Evolutionary conservation across 371 early-diverging fungal species (phyloP), one percentile per base, ranked within the genome.

Genomic region (Mortierella polycephala): DNA sequence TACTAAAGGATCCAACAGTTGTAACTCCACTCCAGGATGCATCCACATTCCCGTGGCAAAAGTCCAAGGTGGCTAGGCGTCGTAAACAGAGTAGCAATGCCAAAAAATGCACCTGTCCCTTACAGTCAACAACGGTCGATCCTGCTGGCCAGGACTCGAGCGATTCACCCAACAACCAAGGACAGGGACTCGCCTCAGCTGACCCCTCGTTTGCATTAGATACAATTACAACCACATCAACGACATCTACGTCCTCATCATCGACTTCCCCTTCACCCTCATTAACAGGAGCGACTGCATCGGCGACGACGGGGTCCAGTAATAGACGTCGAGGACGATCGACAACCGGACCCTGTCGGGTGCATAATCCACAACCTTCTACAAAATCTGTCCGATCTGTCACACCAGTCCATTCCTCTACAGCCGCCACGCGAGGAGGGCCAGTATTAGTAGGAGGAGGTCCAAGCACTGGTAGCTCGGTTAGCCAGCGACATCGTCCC

Each of bases 21-120:
- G 58, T 44, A 5, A 65, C 69, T 20, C 30, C 30, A 30, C 54
- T 72, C 7, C 55, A 64, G 62, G 73, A 73, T 56, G 67, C 73
- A 16, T 60, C 73, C 1, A 73, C 73, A 0, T 79, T 79, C 42
- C 80, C 80, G 11, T 79, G 80, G 80, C 80, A 79, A 60, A 64
- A 66, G 40, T 62, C 80, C 47, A 79, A 79, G 51, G 63, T 69
- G 46, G 23, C 60, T 20, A 65, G 80, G 46, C 73, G 80, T 16
- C 61, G 80, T 56, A 79, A 65, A 40, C 76, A 67, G 51, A 64
- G 53, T 1, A n/a, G 65, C 16, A 39, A 40, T n/a, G 53, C 62
- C 53, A 76, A 71, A 52, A 65, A 58, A 20, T 79, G 80, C 21
- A 79, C 80, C 10, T 79, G 80, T 39, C 67, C 72, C 18, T 47